Conservation (phyloP, 164 flowering plant species). For the Umbellularia californica region DNA sequence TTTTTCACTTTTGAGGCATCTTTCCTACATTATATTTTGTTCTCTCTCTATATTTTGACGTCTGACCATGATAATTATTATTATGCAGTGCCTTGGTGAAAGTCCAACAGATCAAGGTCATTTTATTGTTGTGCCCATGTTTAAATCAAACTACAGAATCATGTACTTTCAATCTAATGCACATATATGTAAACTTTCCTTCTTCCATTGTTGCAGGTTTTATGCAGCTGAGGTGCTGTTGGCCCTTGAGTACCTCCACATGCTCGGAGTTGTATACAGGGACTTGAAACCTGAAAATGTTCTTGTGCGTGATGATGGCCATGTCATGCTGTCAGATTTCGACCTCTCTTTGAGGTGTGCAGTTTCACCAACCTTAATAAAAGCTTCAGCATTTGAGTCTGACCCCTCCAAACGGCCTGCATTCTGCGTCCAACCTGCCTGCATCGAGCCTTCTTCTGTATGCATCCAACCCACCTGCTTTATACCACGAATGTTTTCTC, state of each 20-base stretch:
- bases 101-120: neutral
- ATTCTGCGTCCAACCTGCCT: slow-evolving; percentile 88
- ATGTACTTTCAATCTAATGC: neutral
- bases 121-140: neutral
- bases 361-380: slow-evolving; percentile 78
- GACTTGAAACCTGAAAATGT: slow-evolving; percentile 95
- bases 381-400: slow-evolving; percentile 36
- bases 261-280: slow-evolving; percentile 91
- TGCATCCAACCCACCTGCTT: slow-evolving; percentile 95
- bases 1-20: neutral
- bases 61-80: neutral
- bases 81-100: neutral
- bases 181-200: neutral
- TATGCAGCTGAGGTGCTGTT: slow-evolving; percentile 90
- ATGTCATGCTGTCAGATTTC: slow-evolving; percentile 92
- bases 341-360: slow-evolving; percentile 84
- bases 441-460: slow-evolving; percentile 75
- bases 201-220: slow-evolving; percentile 46
- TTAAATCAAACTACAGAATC: neutral
- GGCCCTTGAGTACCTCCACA: slow-evolving; percentile 90
- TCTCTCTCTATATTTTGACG: neutral
- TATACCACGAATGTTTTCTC: slow-evolving; percentile 66
- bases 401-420: slow-evolving; percentile 56
- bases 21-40: neutral
- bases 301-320: slow-evolving; percentile 90